Evolutionary conservation across 495 filamentous ascomycete genomes (phyloP), one percentile per base, ranked within the genome.

Genomic region (Aspergillus kassunensis): DNA sequence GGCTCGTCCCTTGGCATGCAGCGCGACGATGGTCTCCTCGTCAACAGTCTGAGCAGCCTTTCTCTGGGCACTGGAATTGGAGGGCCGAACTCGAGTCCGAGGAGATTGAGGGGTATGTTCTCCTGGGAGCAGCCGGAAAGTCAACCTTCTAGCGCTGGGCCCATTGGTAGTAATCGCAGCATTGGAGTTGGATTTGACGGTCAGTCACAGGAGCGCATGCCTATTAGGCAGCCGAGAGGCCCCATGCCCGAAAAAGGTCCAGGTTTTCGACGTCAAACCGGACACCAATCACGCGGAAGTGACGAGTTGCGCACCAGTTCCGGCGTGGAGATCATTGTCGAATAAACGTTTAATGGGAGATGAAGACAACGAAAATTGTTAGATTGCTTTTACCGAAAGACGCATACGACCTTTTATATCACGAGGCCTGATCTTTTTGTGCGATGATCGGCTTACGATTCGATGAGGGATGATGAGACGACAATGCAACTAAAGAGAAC

Each of bases 161-260:
- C 90, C 33, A 96, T 95, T 61, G 90, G 91, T 54, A 91, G 90
- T 68, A 90, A 95, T 64, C 83, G 91, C 55, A 82, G 88, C 20
- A 79, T 77, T 56, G 86, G 83, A 62, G 76, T 82, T 39, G 73
- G 71, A 58, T 84, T 80, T 67, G 84, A 88, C 54, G 80, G 79
- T 49, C 78, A 77, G 54, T 78, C 79, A 45, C 81, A 84, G 53
- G 85, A 84, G 64, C 74, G 80, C 55, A 79, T 84, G 53, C 88
- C 89, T 42, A 82, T 91, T 55, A 79, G 91, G 55, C 90, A 95
- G 67, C 90, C 91, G 42, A 82, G 86, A 59, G 89, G 89, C 31
- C 90, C 91, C 25, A 73, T 80, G 40, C 77, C 77, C 33, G 91
- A 95, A 55, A 90, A 91, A 71, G 82, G 81, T 37, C 69, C 82